These are phyloP conservation scores for Rhodomyrtus tomentosa DNA, from an alignment of 345 rosid genomes.

Conservation along the genomic window DNA sequence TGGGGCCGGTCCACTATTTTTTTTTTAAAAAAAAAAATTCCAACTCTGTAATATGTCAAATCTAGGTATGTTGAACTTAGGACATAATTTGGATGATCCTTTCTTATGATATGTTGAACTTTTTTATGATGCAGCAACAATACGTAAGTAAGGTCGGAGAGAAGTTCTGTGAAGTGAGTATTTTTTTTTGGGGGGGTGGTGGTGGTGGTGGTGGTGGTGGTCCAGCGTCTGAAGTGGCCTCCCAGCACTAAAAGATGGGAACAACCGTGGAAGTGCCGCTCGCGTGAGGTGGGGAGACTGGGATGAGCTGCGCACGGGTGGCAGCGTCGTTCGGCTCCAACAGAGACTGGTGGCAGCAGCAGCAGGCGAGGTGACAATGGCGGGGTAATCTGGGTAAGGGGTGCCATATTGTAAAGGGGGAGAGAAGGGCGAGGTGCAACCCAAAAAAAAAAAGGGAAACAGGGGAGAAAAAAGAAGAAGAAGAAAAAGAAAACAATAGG, in stretches of 20 bases:
- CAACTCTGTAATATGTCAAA: not conserved
- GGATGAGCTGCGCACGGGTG: fast-evolving
- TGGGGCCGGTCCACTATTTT: not conserved
- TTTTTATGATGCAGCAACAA: not conserved
- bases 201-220: too few species aligned
- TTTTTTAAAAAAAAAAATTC: too few species aligned
- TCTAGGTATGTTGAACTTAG: not conserved
- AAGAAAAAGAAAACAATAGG: not conserved
- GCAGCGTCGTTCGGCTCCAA: not conserved
- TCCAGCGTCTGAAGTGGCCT: not conserved
- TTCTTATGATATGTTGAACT: not conserved
- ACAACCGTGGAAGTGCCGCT: not conserved
- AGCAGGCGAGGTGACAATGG: not conserved
- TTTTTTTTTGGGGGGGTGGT: too few species aligned
- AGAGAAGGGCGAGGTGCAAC: not conserved
- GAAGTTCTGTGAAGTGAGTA: not conserved
- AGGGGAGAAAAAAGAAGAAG: not conserved
- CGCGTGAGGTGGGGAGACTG: not conserved
- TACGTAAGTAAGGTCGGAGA: not conserved
- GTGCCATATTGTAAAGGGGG: not conserved
- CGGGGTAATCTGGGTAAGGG: not conserved
- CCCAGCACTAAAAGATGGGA: not conserved
- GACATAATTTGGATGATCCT: not conserved
- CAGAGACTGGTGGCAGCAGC: not conserved
- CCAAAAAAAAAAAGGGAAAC: too few species aligned